Evolutionary conservation across 345 rosid genomes (phyloP), one percentile per base, ranked within the genome.

Genomic region (Cardamine chenopodiifolia): DNA sequence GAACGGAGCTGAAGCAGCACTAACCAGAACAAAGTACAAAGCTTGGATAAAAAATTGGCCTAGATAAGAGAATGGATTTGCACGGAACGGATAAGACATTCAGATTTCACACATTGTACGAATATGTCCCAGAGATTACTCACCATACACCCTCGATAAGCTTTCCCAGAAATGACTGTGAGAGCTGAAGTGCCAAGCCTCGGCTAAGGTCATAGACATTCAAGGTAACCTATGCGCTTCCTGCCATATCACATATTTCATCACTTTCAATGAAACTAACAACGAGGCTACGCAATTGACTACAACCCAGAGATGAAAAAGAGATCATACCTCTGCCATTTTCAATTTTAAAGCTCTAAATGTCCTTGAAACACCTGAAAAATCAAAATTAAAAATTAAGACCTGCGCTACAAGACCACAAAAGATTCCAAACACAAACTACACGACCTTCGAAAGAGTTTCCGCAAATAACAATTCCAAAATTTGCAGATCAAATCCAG

Each of bases 181-280:
- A 95, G 48, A 95, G 96, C 71, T 92, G 96, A 13, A 89, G 93
- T 0, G 99, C 99, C 50, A 95, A 84, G 59, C 99, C 99, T 79
- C 84, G 90, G 86, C 99, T 95, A 28, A 95, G 85, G 58, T 95
- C 99, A 67, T 95, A 92, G 25, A 95, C 89, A 62, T 92, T 83
- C 87, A 95, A 82, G 4, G 83, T 70, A 17, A 95, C 96, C 37
- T 83, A 76, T 86, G 78, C 55, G 92, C 86, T 82, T 90, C 97
- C 97, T 94, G 86, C 78, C 25, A 70, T 4, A 44, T 56, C 73
- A 82, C 47, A 77, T 37, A 19, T 42, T 23, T 68, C 17, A 62
- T 9, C 70, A 39, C 5, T 42, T 47, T 61, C 17, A 19, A 35
- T 53, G 39, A 55, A 59, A 70, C 17, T 8, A 45, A 37, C 18